Percentiles rank a stretch among this genome's conserved stretches.
phyloP scores from a whole-genome alignment of 2,329 filamentous ascomycete genomes.

The Talaromyces sp. region DNA sequence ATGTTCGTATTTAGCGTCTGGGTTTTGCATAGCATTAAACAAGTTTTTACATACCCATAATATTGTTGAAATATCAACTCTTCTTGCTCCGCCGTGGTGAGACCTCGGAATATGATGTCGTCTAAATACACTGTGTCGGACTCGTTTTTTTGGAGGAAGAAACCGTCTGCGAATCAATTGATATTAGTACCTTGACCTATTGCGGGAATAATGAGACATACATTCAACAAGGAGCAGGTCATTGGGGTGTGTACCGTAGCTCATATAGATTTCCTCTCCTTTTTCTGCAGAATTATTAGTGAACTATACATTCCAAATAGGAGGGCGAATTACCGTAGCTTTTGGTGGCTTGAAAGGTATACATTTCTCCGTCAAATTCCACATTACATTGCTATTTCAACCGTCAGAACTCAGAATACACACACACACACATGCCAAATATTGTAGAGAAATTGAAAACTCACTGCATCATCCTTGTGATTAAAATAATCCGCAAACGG shows the following conservation, averaged over 20 bases:
- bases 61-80: conserved; percentile 32
- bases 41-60: conserved; percentile 26
- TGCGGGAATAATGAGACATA: conserved; percentile 17
- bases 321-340: conserved; percentile 21
- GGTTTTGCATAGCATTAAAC: background rate
- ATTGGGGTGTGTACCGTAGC: conserved; percentile 38
- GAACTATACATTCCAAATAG: background rate
- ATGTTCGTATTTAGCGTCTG: background rate
- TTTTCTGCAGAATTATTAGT: conserved; percentile 18
- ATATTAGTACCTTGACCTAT: background rate
- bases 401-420: too few relatives aligned
- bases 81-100: conserved; percentile 23
- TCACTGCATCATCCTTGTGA: conserved; percentile 37
- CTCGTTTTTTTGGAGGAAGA: conserved; percentile 34
- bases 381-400: conserved; percentile 29
- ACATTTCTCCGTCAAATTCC: conserved; percentile 28
- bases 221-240: conserved; percentile 40
- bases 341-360: conserved; percentile 30
- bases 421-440: too few relatives aligned
- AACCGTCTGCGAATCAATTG: conserved; percentile 38
- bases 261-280: conserved; percentile 40
- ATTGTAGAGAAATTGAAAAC: conserved; percentile 23
- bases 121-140: conserved; percentile 38
- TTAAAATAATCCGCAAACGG: conserved; percentile 45
- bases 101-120: conserved; percentile 32